phyloP scores from a whole-genome alignment of 441 rosid species.

The Cnidoscolus chayamansa region DNA sequence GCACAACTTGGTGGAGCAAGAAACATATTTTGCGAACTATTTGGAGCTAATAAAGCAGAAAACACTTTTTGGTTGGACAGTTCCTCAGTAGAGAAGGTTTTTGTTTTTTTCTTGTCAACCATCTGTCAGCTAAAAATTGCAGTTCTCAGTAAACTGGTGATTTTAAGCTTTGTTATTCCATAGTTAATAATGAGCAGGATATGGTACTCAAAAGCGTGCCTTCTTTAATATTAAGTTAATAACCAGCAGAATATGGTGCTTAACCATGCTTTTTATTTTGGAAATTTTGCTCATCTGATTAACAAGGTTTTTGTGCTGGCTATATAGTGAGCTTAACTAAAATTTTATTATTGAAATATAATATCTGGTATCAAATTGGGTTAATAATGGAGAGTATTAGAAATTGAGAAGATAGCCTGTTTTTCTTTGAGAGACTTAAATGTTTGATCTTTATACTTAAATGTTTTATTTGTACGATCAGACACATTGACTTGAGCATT shows the following conservation, averaged over 20 bases:
- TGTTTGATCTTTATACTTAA: background rate
- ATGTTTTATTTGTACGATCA: background rate
- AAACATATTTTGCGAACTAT: conserved; percentile 65
- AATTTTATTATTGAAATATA: background rate
- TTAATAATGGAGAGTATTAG: background rate
- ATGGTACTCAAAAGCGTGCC: background rate
- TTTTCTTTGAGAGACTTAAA: background rate
- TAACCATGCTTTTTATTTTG: background rate
- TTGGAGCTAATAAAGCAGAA: conserved; percentile 48
- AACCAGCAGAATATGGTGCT: background rate
- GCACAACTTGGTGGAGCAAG: conserved; percentile 71
- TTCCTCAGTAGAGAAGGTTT: conserved; percentile 85
- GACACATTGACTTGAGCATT: background rate
- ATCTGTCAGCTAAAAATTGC: conserved; percentile 3
- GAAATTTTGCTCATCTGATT: background rate
- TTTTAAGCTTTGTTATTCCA: background rate
- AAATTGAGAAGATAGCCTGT: background rate
- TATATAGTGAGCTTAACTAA: background rate
- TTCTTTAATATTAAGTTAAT: background rate
- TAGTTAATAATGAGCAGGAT: background rate
- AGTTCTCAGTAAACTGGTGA: background rate
- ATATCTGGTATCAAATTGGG: background rate
- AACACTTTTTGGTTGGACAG: conserved; percentile 97
- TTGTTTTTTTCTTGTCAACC: conserved; percentile 1
- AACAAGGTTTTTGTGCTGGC: background rate